Conservation (phyloP, 768 basidiomycete species). For the Daedaleopsis sinensis region DNA sequence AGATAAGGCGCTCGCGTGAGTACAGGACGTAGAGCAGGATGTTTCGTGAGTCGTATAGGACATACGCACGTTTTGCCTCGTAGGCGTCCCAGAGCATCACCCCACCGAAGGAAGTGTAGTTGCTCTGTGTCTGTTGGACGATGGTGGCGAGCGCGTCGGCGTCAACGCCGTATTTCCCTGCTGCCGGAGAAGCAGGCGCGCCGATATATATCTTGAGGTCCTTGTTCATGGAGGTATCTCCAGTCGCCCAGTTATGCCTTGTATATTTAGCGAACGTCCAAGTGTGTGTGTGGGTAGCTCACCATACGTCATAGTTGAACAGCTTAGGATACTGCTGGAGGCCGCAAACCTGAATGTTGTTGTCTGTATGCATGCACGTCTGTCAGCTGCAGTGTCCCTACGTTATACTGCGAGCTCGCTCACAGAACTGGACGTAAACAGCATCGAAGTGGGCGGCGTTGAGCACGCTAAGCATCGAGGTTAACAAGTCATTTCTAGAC, state of each 20-base stretch:
- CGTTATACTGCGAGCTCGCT: slow-evolving; percentile 12
- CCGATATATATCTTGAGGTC: slow-evolving; percentile 70
- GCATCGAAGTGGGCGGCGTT: slow-evolving; percentile 69
- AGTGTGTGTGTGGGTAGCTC: slow-evolving; percentile 2
- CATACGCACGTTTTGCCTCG: slow-evolving; percentile 9
- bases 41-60: too few species aligned
- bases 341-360: slow-evolving; percentile 55
- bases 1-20: too few species aligned
- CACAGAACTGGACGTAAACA: slow-evolving; percentile 73
- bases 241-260: slow-evolving; percentile 66
- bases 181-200: slow-evolving; percentile 58
- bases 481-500: neutral
- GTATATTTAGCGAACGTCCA: neutral
- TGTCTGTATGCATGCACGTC: slow-evolving; percentile 33
- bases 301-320: slow-evolving; percentile 62
- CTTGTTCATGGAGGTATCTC: slow-evolving; percentile 55
- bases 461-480: slow-evolving; percentile 42
- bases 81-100: slow-evolving; percentile 49
- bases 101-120: slow-evolving; percentile 69
- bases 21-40: too few species aligned
- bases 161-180: slow-evolving; percentile 65
- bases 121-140: slow-evolving; percentile 51
- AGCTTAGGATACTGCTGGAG: slow-evolving; percentile 47
- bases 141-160: slow-evolving; percentile 49
- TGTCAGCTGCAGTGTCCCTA: neutral